These are phyloP conservation scores for Ilex aquifolium DNA, from an alignment of 257 asterid genomes.

Conservation along the genomic window DNA sequence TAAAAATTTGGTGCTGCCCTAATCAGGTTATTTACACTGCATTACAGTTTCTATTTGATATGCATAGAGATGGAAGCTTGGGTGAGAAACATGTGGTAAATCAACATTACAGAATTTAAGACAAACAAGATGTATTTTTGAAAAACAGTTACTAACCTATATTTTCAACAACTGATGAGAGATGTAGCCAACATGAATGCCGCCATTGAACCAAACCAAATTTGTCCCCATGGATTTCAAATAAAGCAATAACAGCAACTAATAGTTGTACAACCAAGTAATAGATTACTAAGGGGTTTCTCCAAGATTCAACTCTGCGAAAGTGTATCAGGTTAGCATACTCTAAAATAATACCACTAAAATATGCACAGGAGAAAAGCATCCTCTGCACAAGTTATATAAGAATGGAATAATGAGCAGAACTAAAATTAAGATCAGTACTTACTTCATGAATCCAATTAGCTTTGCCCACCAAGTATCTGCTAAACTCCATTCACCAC, in stretches of 20 bases:
- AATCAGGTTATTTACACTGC: too few species aligned
- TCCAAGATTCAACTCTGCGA: conserved; percentile 66
- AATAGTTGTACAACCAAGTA: conserved; percentile 44
- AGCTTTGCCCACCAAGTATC: conserved; percentile 75
- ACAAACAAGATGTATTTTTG: neutral
- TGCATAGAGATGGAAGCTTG: too few species aligned
- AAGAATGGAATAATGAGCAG: conserved; percentile 5
- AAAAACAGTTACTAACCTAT: conserved; percentile 46
- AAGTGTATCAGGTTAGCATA: conserved; percentile 21
- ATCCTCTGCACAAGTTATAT: neutral
- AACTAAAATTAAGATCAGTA: conserved; percentile 6
- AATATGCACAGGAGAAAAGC: conserved; percentile 7
- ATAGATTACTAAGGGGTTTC: conserved; percentile 51
- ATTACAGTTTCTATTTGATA: too few species aligned
- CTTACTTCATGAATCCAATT: conserved; percentile 66
- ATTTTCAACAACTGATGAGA: conserved; percentile 57
- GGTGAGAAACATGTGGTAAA: too few species aligned
- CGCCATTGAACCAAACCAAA: conserved; percentile 43
- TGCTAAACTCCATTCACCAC: conserved; percentile 39
- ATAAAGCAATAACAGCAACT: conserved; percentile 46
- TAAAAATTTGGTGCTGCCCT: too few species aligned
- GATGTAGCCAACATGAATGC: conserved; percentile 60
- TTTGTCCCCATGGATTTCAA: conserved; percentile 53
- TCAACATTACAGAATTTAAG: neutral
- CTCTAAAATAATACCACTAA: neutral